A percentile compares a stretch with the other conserved stretches of the same genome.
These are phyloP conservation scores for Paramarasmius palmivorus DNA, from an alignment of 1,284 basidiomycete species.

Conservation along the genomic window DNA sequence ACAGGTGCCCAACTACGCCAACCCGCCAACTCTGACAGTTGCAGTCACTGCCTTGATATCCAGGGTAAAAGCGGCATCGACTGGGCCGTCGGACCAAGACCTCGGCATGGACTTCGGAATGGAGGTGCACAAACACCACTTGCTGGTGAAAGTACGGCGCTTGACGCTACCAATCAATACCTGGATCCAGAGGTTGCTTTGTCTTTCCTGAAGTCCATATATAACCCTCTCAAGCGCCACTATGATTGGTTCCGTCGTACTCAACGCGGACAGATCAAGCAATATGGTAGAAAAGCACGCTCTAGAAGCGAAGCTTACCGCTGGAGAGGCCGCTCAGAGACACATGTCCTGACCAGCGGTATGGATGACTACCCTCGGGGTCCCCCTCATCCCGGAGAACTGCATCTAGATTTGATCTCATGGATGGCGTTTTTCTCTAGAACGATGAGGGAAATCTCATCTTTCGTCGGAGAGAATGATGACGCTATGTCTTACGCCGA, in stretches of 20 bases:
- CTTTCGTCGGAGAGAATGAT: slow-evolving; percentile 80
- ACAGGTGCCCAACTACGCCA: slow-evolving; percentile 91
- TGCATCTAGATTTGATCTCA: slow-evolving; percentile 89
- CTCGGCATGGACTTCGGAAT: slow-evolving; percentile 64
- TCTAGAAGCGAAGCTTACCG: slow-evolving; percentile 90
- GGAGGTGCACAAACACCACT: slow-evolving; percentile 49
- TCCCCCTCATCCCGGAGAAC: slow-evolving; percentile 85
- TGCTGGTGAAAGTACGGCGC: slow-evolving; percentile 21
- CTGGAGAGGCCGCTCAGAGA: slow-evolving; percentile 88
- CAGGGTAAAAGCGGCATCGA: slow-evolving; percentile 55
- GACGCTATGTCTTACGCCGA: slow-evolving; percentile 76
- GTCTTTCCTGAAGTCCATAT: slow-evolving; percentile 77
- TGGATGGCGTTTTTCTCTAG: slow-evolving; percentile 95
- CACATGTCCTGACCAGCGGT: slow-evolving; percentile 89
- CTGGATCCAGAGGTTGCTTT: slow-evolving; percentile 63
- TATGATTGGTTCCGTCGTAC: slow-evolving; percentile 96
- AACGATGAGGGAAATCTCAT: slow-evolving; percentile 86
- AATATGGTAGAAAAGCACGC: slow-evolving; percentile 80
- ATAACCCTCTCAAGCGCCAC: slow-evolving; percentile 82
- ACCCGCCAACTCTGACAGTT: slow-evolving; percentile 92
- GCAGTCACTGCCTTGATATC: slow-evolving; percentile 86
- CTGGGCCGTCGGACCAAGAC: slow-evolving; percentile 54
- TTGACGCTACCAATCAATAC: slow-evolving; percentile 43
- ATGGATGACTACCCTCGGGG: slow-evolving; percentile 95
- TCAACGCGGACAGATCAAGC: slow-evolving; percentile 90